Conservation (phyloP, 768 basidiomycete genomes). For the Kwoniella heveanensis region DNA sequence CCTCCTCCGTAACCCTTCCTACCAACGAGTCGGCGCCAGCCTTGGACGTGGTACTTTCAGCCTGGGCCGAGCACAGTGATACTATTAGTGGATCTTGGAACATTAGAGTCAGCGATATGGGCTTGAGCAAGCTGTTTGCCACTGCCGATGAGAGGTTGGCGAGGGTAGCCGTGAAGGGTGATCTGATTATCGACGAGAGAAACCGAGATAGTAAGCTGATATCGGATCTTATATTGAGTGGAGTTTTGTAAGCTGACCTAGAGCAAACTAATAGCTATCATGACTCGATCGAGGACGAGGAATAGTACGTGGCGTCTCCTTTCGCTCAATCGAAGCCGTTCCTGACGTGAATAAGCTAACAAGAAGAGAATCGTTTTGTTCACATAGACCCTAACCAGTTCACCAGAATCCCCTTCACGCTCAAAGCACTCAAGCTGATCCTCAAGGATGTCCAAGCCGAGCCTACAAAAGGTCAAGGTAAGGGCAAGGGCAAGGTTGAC, state of each 20-base stretch:
- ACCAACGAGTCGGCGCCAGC: conserved; percentile 63
- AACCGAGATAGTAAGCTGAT: conserved; percentile 83
- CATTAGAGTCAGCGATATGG: conserved; percentile 78
- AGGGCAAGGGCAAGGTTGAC: conserved; percentile 60
- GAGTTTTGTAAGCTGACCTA: no score
- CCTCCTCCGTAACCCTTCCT: conserved; percentile 59
- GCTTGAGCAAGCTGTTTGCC: conserved; percentile 71
- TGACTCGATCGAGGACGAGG: conserved; percentile 91
- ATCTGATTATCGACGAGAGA: conserved; percentile 79
- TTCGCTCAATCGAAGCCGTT: no score
- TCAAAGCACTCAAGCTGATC: conserved; percentile 88
- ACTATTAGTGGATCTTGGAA: conserved; percentile 96
- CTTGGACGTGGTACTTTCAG: conserved; percentile 82
- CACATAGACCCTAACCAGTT: conserved; percentile 91
- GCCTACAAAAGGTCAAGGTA: conserved; percentile 59
- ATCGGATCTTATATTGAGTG: no score
- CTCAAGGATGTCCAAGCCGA: conserved; percentile 79
- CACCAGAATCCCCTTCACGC: conserved; percentile 79
- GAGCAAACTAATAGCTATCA: conserved; percentile 69
- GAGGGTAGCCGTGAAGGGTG: conserved; percentile 79
- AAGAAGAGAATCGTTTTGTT: no score
- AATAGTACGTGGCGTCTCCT: conserved; percentile 63
- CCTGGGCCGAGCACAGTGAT: conserved; percentile 93
- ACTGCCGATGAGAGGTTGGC: conserved; percentile 70
- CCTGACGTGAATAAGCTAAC: no score